Conservation (phyloP, 192 early-diverging fungal genomes). For the Mortierella claussenii region DNA sequence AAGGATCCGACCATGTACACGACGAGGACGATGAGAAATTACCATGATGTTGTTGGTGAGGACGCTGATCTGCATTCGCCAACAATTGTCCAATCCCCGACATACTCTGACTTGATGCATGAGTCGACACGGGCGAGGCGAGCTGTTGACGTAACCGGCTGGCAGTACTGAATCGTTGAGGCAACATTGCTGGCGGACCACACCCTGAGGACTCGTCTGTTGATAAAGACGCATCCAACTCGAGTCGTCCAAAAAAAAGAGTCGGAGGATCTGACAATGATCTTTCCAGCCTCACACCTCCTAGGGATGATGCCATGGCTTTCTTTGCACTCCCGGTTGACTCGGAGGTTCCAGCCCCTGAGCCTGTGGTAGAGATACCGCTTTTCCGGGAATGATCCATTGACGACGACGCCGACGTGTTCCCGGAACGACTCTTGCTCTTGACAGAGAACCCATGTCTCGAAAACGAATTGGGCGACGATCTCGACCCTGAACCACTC, state of each 20-base stretch:
- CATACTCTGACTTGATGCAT: background rate
- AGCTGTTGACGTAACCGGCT: conserved; percentile 24
- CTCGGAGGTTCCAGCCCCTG: background rate
- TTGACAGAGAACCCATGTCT: conserved; percentile 11
- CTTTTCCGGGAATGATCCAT: too few species aligned
- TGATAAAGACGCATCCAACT: background rate
- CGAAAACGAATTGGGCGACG: background rate
- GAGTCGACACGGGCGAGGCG: conserved; percentile 2
- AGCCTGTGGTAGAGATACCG: background rate
- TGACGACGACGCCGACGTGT: background rate
- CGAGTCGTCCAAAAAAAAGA: background rate
- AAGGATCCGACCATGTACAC: background rate
- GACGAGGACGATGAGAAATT: conserved; percentile 2
- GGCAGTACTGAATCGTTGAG: background rate
- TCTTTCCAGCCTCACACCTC: conserved; percentile 10
- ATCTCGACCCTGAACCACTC: background rate
- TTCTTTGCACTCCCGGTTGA: too few species aligned
- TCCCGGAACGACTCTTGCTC: background rate
- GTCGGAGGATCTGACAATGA: conserved; percentile 19
- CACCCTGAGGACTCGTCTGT: too few species aligned
- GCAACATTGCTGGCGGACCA: background rate
- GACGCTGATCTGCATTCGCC: background rate
- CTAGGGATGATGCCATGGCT: background rate
- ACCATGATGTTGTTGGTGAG: too few species aligned
- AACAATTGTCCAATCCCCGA: conserved; percentile 18